These are phyloP conservation scores for Kockiozyma suomiensis DNA, from an alignment of 805 yeast species.

Conservation along the genomic window DNA sequence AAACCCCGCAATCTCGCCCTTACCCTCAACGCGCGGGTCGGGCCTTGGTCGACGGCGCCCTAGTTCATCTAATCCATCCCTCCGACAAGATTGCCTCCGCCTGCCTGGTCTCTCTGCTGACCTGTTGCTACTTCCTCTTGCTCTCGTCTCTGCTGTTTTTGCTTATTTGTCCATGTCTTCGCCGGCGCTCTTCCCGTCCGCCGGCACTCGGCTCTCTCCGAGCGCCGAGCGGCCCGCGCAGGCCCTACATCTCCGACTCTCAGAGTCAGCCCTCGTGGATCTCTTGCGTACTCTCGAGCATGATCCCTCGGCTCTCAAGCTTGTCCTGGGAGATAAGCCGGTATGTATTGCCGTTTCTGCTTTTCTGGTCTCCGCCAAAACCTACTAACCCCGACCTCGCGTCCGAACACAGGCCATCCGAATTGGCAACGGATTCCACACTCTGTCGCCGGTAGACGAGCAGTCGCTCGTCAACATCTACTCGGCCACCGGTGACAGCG, in stretches of 20 bases:
- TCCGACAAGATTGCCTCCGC: not conserved
- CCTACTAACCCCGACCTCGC: not conserved
- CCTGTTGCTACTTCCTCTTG: not conserved
- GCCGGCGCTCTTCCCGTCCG: slow-evolving; percentile 17
- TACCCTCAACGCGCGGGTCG: slow-evolving; percentile 3
- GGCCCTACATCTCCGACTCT: slow-evolving; percentile 24
- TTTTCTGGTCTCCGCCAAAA: not conserved
- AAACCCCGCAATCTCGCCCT: slow-evolving; percentile 16
- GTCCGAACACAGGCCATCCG: slow-evolving; percentile 17
- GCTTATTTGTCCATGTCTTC: not conserved
- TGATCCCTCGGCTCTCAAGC: slow-evolving; percentile 22
- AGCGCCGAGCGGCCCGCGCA: slow-evolving; percentile 12
- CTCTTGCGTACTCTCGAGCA: slow-evolving; percentile 10
- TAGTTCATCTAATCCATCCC: not conserved
- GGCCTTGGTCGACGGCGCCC: not conserved
- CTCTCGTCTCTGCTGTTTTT: not conserved
- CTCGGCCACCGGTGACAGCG: not conserved
- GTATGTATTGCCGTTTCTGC: slow-evolving; percentile 9
- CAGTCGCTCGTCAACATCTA: slow-evolving; percentile 20
- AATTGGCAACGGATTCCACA: slow-evolving; percentile 17
- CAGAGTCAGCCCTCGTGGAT: slow-evolving; percentile 23
- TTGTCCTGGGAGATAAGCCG: slow-evolving; percentile 26
- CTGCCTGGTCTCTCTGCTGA: not conserved
- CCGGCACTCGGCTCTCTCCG: slow-evolving; percentile 14
- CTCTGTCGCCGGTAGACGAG: slow-evolving; percentile 15